phyloP scores from a whole-genome alignment of 345 rosid genomes.

The Linum tenue region DNA sequence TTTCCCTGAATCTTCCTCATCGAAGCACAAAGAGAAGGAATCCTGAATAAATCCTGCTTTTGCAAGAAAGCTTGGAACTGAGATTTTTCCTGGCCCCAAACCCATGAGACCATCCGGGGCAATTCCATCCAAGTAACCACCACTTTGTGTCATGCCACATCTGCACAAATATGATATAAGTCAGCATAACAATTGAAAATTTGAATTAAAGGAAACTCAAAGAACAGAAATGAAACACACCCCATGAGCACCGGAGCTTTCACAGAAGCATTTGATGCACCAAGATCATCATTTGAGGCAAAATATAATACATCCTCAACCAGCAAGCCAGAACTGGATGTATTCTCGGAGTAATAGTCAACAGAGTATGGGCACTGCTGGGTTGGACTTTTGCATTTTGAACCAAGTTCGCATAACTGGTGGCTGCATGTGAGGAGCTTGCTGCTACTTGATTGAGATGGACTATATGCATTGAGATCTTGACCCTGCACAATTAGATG shows the following conservation, averaged over 20 bases:
- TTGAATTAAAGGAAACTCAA: slow-evolving; percentile 18
- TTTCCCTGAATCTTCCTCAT: slow-evolving; percentile 68
- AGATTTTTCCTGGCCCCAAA: slow-evolving; percentile 62
- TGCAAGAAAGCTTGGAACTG: slow-evolving; percentile 76
- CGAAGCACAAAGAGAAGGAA: slow-evolving; percentile 85
- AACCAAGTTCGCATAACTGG: slow-evolving; percentile 43
- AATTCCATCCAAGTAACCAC: slow-evolving; percentile 58
- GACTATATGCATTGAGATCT: slow-evolving; percentile 66
- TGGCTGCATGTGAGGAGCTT: slow-evolving; percentile 61
- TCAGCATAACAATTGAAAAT: slow-evolving; percentile 1
- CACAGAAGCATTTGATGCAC: slow-evolving; percentile 33
- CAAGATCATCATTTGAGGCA: slow-evolving; percentile 39
- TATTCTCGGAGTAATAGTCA: slow-evolving; percentile 39
- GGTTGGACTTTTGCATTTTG: slow-evolving; percentile 44
- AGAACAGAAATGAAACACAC: slow-evolving; percentile 27
- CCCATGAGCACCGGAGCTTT: slow-evolving; percentile 65
- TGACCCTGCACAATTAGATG: slow-evolving; percentile 91
- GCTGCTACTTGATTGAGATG: slow-evolving; percentile 67
- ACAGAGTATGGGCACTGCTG: slow-evolving; percentile 63
- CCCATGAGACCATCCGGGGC: slow-evolving; percentile 96
- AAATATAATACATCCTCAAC: slow-evolving; percentile 65
- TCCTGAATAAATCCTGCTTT: slow-evolving; percentile 61
- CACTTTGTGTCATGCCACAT: slow-evolving; percentile 91
- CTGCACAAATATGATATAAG: slow-evolving; percentile 42
- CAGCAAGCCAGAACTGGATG: slow-evolving; percentile 78